Percentiles rank a stretch among this genome's conserved stretches.
phyloP scores from a whole-genome alignment of 148 eudicot genomes.

The Dianthus caryophyllus region DNA sequence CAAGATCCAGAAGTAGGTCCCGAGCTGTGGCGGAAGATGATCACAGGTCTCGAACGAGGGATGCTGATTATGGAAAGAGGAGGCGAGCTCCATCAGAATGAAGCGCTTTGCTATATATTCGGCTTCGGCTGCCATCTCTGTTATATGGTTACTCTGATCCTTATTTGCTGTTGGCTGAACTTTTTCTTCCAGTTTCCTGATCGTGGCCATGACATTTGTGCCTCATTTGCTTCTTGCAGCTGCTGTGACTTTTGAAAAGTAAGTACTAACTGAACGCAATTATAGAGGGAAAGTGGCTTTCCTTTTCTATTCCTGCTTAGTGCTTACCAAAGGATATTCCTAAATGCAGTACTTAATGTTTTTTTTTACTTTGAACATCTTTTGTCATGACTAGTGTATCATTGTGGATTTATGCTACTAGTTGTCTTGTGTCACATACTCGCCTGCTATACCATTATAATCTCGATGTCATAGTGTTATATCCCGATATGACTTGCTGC shows the following conservation, averaged over 20 bases:
- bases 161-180: conserved; percentile 15
- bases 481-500: not conserved
- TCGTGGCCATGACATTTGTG: conserved; percentile 19
- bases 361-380: conserved; percentile 19
- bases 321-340: conserved; percentile 28
- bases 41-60: conserved; percentile 62
- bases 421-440: conserved; percentile 16
- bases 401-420: conserved; percentile 31
- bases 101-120: too few relatives aligned
- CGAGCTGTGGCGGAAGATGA: conserved; percentile 47
- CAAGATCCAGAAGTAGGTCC: conserved; percentile 62
- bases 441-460: conserved; percentile 17
- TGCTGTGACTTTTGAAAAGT: conserved; percentile 30
- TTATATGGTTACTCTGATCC: too few relatives aligned
- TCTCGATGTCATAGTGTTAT: conserved; percentile 1
- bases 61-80: conserved; percentile 73
- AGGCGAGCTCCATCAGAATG: conserved; percentile 53
- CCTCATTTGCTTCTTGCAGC: conserved; percentile 30
- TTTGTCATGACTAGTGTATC: conserved; percentile 34
- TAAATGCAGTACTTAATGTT: conserved; percentile 26
- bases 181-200: conserved; percentile 23
- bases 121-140: too few relatives aligned
- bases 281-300: conserved; percentile 11
- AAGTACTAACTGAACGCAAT: conserved; percentile 28
- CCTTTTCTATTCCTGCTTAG: conserved; percentile 20